Evolutionary conservation across 2,329 filamentous ascomycete genomes (phyloP), one percentile per base, ranked within the genome.

Genomic region (Hymenoscyphus infarciens): DNA sequence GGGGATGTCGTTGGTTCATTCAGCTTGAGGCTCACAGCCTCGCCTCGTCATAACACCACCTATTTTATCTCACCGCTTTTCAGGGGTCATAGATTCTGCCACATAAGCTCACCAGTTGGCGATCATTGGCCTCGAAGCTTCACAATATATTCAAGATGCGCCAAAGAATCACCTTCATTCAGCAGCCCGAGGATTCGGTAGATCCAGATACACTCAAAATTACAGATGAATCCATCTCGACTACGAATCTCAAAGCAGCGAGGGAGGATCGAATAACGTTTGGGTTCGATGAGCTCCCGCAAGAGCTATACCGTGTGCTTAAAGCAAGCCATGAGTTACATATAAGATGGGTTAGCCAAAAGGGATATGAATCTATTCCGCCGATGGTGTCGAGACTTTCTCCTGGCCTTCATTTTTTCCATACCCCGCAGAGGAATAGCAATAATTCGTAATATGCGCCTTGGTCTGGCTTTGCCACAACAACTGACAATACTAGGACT

Each of bases 241-340:
- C 96, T 60, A 79, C 79, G 1, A 82, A 81, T 2, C 80, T 95
- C 52, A 75, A 84, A 58, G 89, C 89, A 22, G 86, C 86, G 15
- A 87, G 91, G 67, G 91, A 98, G 76, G 90, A 95, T 73, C 85
- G 89, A 64, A 76, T 94, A 68, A 97, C 91, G 0, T 77, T 95
- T 65, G 81, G 83, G 42, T 77, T 92, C 22, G 81, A 87, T 57
- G 91, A 96, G 78, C 82, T 97, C 49, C 89, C 92, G 4, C 72
- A 77, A 16, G 87, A 91, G 75, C 75, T 95, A 16, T 82, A 81
- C 63, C 75, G 81, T 29, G 76, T 89, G 15, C 78, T 97, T 29
- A 80, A 82, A 60, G 80, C 84, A 70, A 85, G 84, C 66, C 84
- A 88, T 70, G 87, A 92, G 74, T 77, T 97, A 52, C 89, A 94